Evolutionary conservation across 2,329 filamentous ascomycete genomes (phyloP).

Genomic region (Endoconidiophora polonica): DNA sequence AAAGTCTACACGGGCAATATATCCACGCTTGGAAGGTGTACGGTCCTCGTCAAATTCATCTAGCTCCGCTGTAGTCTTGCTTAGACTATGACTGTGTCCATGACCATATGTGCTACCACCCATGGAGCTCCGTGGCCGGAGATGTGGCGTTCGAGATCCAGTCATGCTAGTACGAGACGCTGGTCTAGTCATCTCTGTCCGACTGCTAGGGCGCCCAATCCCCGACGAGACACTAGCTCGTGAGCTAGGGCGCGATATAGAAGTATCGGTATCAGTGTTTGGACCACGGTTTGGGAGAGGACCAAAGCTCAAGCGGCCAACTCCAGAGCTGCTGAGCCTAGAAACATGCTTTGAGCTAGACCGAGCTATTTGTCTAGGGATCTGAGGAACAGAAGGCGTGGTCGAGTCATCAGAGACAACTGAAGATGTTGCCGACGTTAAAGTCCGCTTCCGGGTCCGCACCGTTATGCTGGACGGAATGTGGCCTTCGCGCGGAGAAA

Average conservation of each 20-base stretch:
- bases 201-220: conserved; percentile 36
- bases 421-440: conserved; percentile 35
- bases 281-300: conserved; percentile 40
- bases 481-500: conserved; percentile 48
- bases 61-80: conserved; percentile 27
- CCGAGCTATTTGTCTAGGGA: conserved; percentile 16
- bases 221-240: conserved; percentile 43
- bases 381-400: conserved; percentile 26
- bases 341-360: conserved; percentile 32
- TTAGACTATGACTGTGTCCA: conserved; percentile 28
- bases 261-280: conserved; percentile 23
- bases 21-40: conserved; percentile 40
- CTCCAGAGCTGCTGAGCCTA: conserved; percentile 43
- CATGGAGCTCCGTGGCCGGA: conserved; percentile 57
- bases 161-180: conserved; percentile 47
- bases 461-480: conserved; percentile 44
- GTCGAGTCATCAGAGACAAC: conserved; percentile 31
- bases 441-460: conserved; percentile 52
- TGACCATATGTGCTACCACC: conserved; percentile 38
- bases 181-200: conserved; percentile 41
- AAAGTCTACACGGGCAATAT: conserved; percentile 29
- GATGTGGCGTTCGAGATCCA: conserved; percentile 37
- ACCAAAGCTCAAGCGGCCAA: conserved; percentile 47
- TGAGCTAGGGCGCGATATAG: conserved; percentile 52
- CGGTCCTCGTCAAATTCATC: conserved; percentile 24